Evolutionary conservation across 257 asterid species (phyloP).

Genomic region (Rehmannia glutinosa): DNA sequence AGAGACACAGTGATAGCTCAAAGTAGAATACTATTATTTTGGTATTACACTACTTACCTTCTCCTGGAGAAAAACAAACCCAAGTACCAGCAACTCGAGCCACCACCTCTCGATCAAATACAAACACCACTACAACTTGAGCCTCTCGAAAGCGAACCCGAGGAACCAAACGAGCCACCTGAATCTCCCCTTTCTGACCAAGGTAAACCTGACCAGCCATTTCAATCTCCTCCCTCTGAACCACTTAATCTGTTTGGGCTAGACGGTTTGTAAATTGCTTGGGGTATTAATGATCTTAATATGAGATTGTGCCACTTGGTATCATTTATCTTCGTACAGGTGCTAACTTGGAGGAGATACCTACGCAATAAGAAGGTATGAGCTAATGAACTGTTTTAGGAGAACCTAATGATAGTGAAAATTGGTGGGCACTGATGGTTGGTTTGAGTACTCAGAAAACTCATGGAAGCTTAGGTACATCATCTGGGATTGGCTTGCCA

Average conservation of each 20-base stretch:
- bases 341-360: constrained; percentile 46
- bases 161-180: constrained; percentile 34
- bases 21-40: constrained; percentile 72
- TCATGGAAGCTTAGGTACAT: neutral
- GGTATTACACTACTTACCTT: constrained; percentile 89
- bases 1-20: constrained; percentile 74
- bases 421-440: constrained; percentile 14
- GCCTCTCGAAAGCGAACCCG: constrained; percentile 46
- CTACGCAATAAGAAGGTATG: constrained; percentile 47
- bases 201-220: constrained; percentile 79
- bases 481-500: constrained; percentile 10
- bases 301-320: constrained; percentile 48
- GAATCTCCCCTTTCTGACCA: constrained; percentile 52
- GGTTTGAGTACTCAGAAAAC: constrained; percentile 9
- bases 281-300: constrained; percentile 50
- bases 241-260: constrained; percentile 77
- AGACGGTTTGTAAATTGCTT: constrained; percentile 73
- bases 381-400: constrained; percentile 29
- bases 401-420: constrained; percentile 18
- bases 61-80: constrained; percentile 93
- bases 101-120: constrained; percentile 36
- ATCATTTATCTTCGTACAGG: constrained; percentile 81
- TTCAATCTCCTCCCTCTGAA: constrained; percentile 64
- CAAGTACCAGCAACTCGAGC: constrained; percentile 76
- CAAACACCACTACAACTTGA: constrained; percentile 34